Evolutionary conservation across 2,329 filamentous ascomycete species (phyloP), one percentile per base, ranked within the genome.

Genomic region (Verticillium isaacii): DNA sequence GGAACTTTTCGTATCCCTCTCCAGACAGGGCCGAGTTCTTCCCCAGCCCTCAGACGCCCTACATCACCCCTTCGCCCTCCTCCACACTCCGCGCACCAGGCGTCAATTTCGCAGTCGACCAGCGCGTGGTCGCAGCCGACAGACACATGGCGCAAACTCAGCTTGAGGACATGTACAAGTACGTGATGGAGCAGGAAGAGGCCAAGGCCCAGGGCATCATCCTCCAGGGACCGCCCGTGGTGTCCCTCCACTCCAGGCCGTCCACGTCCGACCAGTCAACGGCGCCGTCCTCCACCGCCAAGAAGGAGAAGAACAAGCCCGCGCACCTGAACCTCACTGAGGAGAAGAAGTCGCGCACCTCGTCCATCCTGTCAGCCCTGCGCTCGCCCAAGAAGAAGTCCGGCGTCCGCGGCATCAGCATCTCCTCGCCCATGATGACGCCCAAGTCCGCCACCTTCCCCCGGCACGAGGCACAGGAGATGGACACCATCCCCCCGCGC

Each of bases 111-210:
- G 87, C 86, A 25, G 91, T 97, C 63, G 92, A 97, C 73, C 87
- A 89, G 63, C 83, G 83, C 63, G 84, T 97, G 17, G 84, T 97
- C 29, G 85, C 89, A 63, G 84, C 85, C 63, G 91, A 97, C 75
- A 86, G 85, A 72, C 82, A 84, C 70, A 89, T 89, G 78, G 88
- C 91, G 65, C 88, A 95, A 74, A 82, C 89, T 66, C 91, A 97
- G 73, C 87, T 97, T 75, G 93, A 97, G 74, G 87, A 91, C 69
- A 87, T 98, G 73, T 98, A 97, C 77, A 92, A 89, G 64, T 90
- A 93, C 67, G 93, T 97, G 66, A 90, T 97, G 88, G 92, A 93
- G 74, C 91, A 96, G 68, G 93, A 97, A 70, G 85, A 84, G 62
- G 85, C 85, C 59, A 89, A 88, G 73, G 78, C 82, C 66, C 80